These are phyloP conservation scores for Leptodontidium sp. DNA, from an alignment of 2,329 filamentous ascomycete species.

Conservation along the genomic window DNA sequence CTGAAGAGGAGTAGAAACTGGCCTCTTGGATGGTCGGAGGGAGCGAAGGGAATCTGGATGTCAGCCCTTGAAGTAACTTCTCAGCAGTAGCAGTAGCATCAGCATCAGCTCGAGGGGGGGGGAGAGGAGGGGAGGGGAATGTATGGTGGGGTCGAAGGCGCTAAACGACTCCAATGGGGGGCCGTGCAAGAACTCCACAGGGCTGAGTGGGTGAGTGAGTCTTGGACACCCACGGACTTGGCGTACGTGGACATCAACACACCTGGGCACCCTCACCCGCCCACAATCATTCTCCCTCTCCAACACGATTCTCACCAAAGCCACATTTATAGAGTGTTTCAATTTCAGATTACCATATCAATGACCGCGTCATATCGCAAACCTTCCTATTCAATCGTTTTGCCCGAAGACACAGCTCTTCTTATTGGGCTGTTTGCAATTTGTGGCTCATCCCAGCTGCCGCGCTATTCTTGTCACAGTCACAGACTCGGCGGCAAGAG, in stretches of 20 bases:
- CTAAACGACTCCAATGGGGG: slow-evolving; percentile 13
- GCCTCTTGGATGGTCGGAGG: slow-evolving; percentile 27
- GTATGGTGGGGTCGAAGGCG: slow-evolving; percentile 24
- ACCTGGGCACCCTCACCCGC: background rate
- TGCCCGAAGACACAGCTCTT: slow-evolving; percentile 4
- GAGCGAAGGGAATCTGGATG: slow-evolving; percentile 11
- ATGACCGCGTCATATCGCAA: slow-evolving; percentile 21
- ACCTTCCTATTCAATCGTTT: slow-evolving; percentile 6
- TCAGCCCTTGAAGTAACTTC: slow-evolving; percentile 33
- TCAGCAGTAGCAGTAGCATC: slow-evolving; percentile 7
- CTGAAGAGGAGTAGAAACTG: slow-evolving; percentile 25
- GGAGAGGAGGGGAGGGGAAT: slow-evolving; percentile 7
- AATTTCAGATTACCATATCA: slow-evolving; percentile 14
- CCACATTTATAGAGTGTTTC: slow-evolving; percentile 22
- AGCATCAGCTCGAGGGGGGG: background rate
- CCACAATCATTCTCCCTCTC: background rate
- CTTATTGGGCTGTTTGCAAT: slow-evolving; percentile 9
- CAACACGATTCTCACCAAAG: background rate
- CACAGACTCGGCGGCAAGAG: slow-evolving; percentile 13
- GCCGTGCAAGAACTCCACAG: slow-evolving; percentile 12
- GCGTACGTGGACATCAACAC: slow-evolving; percentile 1
- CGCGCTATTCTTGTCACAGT: slow-evolving; percentile 28
- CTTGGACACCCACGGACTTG: background rate
- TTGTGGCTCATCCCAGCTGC: slow-evolving; percentile 26
- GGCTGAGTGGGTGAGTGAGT: slow-evolving; percentile 14